Evolutionary conservation across 129 eudicot species (phyloP).

Genomic region (Centaurea solstitialis): DNA sequence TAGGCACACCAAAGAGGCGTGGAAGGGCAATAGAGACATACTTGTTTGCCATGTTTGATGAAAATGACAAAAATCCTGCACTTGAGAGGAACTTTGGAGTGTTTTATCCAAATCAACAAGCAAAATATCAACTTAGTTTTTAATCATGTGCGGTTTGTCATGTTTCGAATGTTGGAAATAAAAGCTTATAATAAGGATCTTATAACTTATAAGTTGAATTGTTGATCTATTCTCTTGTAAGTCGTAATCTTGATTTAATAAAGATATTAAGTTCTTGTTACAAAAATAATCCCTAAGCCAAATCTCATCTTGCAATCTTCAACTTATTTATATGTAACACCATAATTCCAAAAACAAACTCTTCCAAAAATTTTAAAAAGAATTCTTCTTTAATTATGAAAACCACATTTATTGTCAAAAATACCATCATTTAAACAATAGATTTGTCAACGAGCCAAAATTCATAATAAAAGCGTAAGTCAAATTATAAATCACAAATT

Average conservation of each 20-base stretch:
- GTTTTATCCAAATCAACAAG: conserved; percentile 37
- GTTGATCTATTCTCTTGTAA: neutral
- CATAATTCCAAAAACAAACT: too few species aligned
- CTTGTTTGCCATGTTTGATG: conserved; percentile 47
- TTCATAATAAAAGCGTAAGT: too few species aligned
- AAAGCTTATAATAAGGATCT: neutral
- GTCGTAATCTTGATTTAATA: neutral
- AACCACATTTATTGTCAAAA: too few species aligned
- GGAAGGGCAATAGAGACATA: conserved; percentile 38
- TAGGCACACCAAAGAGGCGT: conserved; percentile 43
- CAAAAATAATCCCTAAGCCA: neutral
- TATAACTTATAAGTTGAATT: neutral
- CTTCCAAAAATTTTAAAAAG: too few species aligned
- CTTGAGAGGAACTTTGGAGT: conserved; percentile 39
- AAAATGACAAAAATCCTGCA: conserved; percentile 40
- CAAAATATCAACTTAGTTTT: conserved; percentile 35
- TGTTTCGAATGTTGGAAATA: neutral
- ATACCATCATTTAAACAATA: too few species aligned
- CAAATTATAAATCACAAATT: too few species aligned
- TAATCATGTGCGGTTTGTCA: neutral
- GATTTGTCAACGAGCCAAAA: too few species aligned
- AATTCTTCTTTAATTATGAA: too few species aligned
- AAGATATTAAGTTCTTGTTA: neutral
- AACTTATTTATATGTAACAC: too few species aligned
- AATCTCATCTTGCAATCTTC: neutral